These are phyloP conservation scores for Aspergillus ustus DNA, from an alignment of 2,329 filamentous ascomycete species.

Conservation along the genomic window DNA sequence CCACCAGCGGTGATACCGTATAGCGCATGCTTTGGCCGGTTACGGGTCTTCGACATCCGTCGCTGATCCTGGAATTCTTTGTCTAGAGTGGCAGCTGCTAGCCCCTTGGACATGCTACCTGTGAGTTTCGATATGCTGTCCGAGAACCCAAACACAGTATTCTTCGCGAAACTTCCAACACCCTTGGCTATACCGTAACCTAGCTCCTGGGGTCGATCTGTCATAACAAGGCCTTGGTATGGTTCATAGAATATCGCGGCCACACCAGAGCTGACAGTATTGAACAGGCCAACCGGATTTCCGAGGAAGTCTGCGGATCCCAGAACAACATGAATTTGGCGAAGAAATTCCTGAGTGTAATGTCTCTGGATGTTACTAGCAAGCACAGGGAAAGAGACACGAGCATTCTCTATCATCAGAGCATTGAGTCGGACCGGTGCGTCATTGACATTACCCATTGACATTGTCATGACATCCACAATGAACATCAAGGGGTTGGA, in stretches of 20 bases:
- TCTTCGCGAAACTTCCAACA: conserved; percentile 96
- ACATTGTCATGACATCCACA: conserved; percentile 98
- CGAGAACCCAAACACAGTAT: conserved; percentile 95
- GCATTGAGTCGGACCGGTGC: conserved; percentile 93
- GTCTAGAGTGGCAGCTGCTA: conserved; percentile 92
- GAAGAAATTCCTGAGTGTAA: conserved; percentile 94
- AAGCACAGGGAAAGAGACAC: conserved; percentile 83
- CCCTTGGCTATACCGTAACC: conserved; percentile 95
- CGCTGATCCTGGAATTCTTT: conserved; percentile 98
- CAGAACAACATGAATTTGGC: conserved; percentile 95
- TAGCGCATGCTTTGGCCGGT: conserved; percentile 93
- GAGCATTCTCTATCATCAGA: conserved; percentile 90
- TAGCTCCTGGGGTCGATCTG: conserved; percentile 91
- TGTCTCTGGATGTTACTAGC: conserved; percentile 87
- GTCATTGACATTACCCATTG: conserved; percentile 98
- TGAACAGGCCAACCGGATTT: conserved; percentile 96
- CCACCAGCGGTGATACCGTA: conserved; percentile 96
- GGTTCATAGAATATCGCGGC: conserved; percentile 99
- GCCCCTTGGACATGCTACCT: conserved; percentile 93
- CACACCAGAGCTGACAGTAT: conserved; percentile 95
- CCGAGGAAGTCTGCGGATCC: conserved; percentile 97
- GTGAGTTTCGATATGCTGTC: conserved; percentile 99
- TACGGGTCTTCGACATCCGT: conserved; percentile 89
- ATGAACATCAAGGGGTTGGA: conserved; percentile 98
- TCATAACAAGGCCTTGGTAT: conserved; percentile 96